Conservation (phyloP, 441 rosid species). For the Arabidopsis hybrid region DNA sequence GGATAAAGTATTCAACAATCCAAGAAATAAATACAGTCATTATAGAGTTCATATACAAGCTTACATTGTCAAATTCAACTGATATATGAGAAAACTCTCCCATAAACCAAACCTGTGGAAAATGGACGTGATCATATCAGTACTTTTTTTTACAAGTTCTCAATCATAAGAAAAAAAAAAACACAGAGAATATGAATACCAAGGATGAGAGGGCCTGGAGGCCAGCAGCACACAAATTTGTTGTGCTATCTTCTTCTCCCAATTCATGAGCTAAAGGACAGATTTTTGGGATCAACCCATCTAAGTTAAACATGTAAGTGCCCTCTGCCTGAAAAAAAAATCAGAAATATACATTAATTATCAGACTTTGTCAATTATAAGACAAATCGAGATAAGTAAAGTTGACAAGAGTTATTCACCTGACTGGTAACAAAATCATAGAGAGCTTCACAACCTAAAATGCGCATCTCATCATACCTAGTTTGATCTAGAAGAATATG, state of each 20-base stretch:
- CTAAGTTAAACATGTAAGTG: slow-evolving; percentile 73
- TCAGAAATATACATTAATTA: slow-evolving; percentile 3
- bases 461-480: slow-evolving; percentile 57
- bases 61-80: slow-evolving; percentile 67
- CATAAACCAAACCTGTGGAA: slow-evolving; percentile 69
- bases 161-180: neutral
- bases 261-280: slow-evolving; percentile 64
- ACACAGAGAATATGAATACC: slow-evolving; percentile 44
- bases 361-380: too few species aligned
- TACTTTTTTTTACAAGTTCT: slow-evolving; percentile 9
- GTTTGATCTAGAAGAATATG: slow-evolving; percentile 70
- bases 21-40: neutral
- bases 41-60: slow-evolving; percentile 18
- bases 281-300: slow-evolving; percentile 65
- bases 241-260: slow-evolving; percentile 60
- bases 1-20: neutral
- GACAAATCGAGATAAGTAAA: neutral
- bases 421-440: slow-evolving; percentile 71
- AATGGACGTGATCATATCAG: neutral
- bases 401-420: slow-evolving; percentile 49
- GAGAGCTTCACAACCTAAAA: slow-evolving; percentile 70
- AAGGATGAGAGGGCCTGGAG: slow-evolving; percentile 68
- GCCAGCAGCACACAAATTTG: slow-evolving; percentile 57
- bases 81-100: slow-evolving; percentile 72
- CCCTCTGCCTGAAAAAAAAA: slow-evolving; percentile 59